Evolutionary conservation across 305 asterid genomes (phyloP), one percentile per base, ranked within the genome.

Genomic region (Fraxinus albicans): DNA sequence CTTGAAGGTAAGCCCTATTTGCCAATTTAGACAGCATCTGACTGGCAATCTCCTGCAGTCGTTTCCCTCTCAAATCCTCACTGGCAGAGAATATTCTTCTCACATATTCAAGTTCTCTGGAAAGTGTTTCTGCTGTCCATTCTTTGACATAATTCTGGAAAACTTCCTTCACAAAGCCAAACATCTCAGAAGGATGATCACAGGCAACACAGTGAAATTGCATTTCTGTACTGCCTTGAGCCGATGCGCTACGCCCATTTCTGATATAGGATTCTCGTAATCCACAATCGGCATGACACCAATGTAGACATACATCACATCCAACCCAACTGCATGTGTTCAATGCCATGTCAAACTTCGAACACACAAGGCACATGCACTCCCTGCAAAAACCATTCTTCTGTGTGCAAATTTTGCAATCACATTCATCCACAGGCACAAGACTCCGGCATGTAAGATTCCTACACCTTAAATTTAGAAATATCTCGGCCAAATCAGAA

Each of bases 311-410:
- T 5, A 96, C 94, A 82, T 94, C 99, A 79, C 99, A 96, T 34
- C 99, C 98, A 33, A 96, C 99, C 99, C 99, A 96, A 82, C 98
- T 91, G 83, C 99, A 96, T 0, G 98, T 96, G 86, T 94, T 96
- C 73, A 94, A 90, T 60, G 97, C 98, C 88, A 85, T 91, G 86
- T 96, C 99, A 85, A 96, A 96, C 90, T 92, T 94, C 1, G 95
- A 94, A 79, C 99, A 96, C 77, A 96, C 96, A 0, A 94, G 95
- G 85, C 98, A 96, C 99, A 93, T 96, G 90, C 99, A 96, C 72
- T 93, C 96, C 85, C 98, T 85, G 91, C 99, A 94, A 83, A 96
- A 96, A 84, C 97, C 98, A 70, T 81, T 90, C 88, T 88, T 83
- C 82, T 89, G 89, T 0, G 91, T 60, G 78, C 99, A 96, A 82